Evolutionary conservation across 2,329 filamentous ascomycete species (phyloP).

Genomic region (Colletotrichum costaricense): DNA sequence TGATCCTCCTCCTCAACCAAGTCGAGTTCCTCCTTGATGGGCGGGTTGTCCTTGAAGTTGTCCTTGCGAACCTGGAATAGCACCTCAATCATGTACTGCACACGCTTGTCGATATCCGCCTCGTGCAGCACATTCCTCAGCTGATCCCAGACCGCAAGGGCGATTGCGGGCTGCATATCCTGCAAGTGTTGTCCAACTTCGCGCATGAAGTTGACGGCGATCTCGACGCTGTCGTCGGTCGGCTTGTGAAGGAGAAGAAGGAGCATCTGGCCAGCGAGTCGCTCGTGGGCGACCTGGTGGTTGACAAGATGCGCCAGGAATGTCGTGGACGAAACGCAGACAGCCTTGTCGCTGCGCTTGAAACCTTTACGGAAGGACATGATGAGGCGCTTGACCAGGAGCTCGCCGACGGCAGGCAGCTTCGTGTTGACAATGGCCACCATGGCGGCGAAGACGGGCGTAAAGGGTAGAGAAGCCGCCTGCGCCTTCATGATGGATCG

Average conservation of each 20-base stretch:
- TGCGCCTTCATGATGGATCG: constrained; percentile 99
- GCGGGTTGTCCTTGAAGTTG: constrained; percentile 93
- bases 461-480: constrained; percentile 94
- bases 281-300: constrained; percentile 94
- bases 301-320: constrained; percentile 97
- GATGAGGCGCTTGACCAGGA: constrained; percentile 86
- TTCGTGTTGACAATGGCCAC: constrained; percentile 98
- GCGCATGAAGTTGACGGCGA: constrained; percentile 91
- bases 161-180: constrained; percentile 92
- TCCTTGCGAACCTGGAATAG: constrained; percentile 97
- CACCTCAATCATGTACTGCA: constrained; percentile 99
- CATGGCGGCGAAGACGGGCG: constrained; percentile 95
- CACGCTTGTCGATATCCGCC: constrained; percentile 95
- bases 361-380: constrained; percentile 96
- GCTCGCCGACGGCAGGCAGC: constrained; percentile 91
- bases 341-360: constrained; percentile 95
- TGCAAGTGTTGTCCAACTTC: constrained; percentile 95
- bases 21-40: constrained; percentile 92
- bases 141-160: constrained; percentile 92
- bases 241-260: constrained; percentile 94
- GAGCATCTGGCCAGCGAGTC: constrained; percentile 91
- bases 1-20: constrained; percentile 98
- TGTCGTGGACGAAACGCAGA: constrained; percentile 91
- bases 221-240: constrained; percentile 97
- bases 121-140: constrained; percentile 96